Base-by-base conservation (phyloP, 352 stramenopile species). In the Globisporangium mamillatum region DNA sequence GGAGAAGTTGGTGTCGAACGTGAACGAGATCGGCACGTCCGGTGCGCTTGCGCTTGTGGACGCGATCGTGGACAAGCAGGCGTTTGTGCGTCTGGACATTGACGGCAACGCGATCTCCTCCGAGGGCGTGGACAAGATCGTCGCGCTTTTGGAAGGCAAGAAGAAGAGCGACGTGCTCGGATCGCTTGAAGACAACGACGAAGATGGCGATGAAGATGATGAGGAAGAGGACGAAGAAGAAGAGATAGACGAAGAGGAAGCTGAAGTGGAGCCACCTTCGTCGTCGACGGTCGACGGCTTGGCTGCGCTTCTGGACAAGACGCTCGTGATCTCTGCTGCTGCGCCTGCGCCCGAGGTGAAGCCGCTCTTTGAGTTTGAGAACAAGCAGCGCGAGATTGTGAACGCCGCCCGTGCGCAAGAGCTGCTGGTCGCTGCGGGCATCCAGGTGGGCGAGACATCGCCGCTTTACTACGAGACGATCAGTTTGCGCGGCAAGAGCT, bases 11-110 rank as follows among this genome's bases (percentile, higher is more conserved):
- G 82, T 97, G 14, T 75, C 85, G 58, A 97, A 94, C 64, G 80
- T 88, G 38, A 98, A 96, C 69, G 87, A 97, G 75, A 93, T 98
- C 64, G 84, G 88, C 20, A 89, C 89, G 20, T 90, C 79, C n/a
- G 94, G 94, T n/a, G 92, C 89, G 3, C 53, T 92, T 36, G 90
- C 90, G 32, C 77, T 98, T 0, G 84, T 89, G 1, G 76, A 82
- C 44, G 80, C 82, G 29, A 70, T 92, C 25, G 80, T 71, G 0
- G 69, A 75, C 29, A 96, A 96, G 75, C 32, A 75, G 24, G 16
- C 58, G 20, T 78, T 96, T 48, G 70, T 67, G 52, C 74, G 73
- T n/a, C 67, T 96, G 16, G 75, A 92, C 61, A 81, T 96, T 20
- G 87, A 96, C 29, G 89, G 87, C 34, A 96, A 94, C 73, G 81